These are phyloP conservation scores for Discostella pseudostelligera DNA, from an alignment of 108 stramenopile genomes.

Conservation along the genomic window DNA sequence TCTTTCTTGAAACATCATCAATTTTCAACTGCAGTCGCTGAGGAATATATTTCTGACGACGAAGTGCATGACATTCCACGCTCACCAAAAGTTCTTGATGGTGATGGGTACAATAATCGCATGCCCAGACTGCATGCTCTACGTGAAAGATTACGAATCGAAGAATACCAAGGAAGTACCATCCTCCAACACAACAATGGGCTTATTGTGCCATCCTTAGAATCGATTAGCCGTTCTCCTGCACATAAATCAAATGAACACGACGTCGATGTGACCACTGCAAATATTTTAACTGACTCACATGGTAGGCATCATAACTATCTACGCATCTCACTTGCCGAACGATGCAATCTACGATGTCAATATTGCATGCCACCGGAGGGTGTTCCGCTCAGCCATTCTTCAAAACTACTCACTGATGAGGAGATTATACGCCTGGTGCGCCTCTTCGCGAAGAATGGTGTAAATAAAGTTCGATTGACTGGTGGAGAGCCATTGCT, in stretches of 20 bases:
- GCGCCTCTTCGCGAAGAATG: conserved; percentile 70
- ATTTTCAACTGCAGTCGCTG: conserved; percentile 22
- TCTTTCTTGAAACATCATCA: neutral
- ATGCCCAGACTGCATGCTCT: conserved; percentile 37
- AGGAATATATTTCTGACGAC: conserved; percentile 15
- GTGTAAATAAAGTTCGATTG: conserved; percentile 82
- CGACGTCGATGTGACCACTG: neutral
- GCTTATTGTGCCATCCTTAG: too few relatives aligned
- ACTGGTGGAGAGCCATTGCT: conserved; percentile 97
- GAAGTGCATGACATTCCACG: neutral
- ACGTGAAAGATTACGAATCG: conserved; percentile 32
- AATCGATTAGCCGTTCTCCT: too few relatives aligned
- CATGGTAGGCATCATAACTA: conserved; percentile 93
- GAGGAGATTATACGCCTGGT: conserved; percentile 86
- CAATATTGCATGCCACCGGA: conserved; percentile 98
- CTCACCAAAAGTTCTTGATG: conserved; percentile 3
- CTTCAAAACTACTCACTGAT: conserved; percentile 71
- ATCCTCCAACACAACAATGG: neutral
- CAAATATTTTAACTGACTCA: conserved; percentile 64
- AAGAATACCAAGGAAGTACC: conserved; percentile 12
- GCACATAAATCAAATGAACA: conserved; percentile 7
- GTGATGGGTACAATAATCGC: neutral
- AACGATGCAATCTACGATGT: conserved; percentile 97
- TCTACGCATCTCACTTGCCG: conserved; percentile 93
- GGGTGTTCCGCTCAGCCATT: conserved; percentile 81